Evolutionary conservation across 306 rosid genomes (phyloP), one percentile per base, ranked within the genome.

Genomic region (Citrullus colocynthis): DNA sequence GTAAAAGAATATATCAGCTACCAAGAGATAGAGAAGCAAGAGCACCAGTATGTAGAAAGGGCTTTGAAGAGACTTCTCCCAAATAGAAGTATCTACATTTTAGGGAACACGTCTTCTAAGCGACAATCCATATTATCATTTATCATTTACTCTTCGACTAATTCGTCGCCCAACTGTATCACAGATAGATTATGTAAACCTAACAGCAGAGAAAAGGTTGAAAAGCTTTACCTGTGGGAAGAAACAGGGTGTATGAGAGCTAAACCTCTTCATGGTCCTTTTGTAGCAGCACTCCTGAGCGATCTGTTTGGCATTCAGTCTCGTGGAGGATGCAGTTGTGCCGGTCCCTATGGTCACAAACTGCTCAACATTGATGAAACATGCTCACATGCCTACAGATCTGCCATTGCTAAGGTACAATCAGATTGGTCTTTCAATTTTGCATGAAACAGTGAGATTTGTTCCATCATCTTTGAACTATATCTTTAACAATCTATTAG

Each of bases 221-320:
- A 74, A 41, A 78, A 77, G 71, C 78, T 90, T 56, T 55, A 85
- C 81, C 44, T 90, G 84, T 88, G 97, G 97, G 67, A 83, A 48
- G 96, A 93, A 82, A 83, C 60, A 1, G 87, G 89, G 71, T 84
- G 76, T 54, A 82, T 76, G 76, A 88, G 91, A 80, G 94, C 72
- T 0, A 90, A 88, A 62, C 94, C 95, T 75, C 93, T 94, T 58
- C 91, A 89, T 83, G 96, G 98, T 17, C 85, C 90, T 69, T 91
- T 90, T 51, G 91, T 90, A 77, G 91, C 97, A 62, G 55, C 89
- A 9, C 74, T 94, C 20, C 89, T 94, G 42, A 94, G 88, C 83
- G 97, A 91, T 77, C 78, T 90, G 34, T 94, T 94, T 32, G 98
- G 98, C 34, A 89, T 94, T 59, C 97, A 91, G 81, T 90, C 97